Evolutionary conservation across 106 monocot genomes (phyloP).

Genomic region (Dendrobium catenatum): DNA sequence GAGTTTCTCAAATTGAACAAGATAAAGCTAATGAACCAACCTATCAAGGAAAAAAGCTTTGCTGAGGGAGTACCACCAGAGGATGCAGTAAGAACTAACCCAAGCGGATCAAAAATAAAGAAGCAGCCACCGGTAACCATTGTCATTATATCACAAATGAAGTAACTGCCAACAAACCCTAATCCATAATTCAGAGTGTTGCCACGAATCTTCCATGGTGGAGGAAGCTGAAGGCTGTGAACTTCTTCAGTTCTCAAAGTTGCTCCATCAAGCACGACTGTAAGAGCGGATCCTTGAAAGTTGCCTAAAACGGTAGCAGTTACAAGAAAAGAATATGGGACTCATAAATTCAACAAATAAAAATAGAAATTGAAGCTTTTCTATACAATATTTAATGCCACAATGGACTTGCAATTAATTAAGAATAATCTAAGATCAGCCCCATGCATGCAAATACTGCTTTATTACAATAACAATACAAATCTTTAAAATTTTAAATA

Average conservation of each 20-base stretch:
- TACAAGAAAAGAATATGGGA: background rate
- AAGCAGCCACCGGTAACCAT: constrained; percentile 72
- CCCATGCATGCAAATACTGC: background rate
- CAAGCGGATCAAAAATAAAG: constrained; percentile 95
- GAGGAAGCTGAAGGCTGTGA: constrained; percentile 70
- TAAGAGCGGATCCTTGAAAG: constrained; percentile 76
- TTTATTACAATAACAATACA: background rate
- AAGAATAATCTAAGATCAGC: background rate
- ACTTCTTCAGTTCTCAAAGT: constrained; percentile 71
- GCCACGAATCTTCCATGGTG: constrained; percentile 87
- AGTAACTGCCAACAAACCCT: constrained; percentile 78
- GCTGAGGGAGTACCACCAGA: constrained; percentile 56
- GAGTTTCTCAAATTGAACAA: background rate
- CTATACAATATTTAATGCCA: background rate
- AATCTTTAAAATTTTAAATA: background rate
- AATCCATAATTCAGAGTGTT: constrained; percentile 79
- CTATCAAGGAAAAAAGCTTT: constrained; percentile 75
- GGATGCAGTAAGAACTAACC: constrained; percentile 59
- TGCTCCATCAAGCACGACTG: constrained; percentile 71
- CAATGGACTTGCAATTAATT: background rate
- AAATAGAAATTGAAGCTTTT: background rate
- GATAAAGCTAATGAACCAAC: constrained; percentile 17
- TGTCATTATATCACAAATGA: constrained; percentile 72
- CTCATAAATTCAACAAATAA: constrained; percentile 1
- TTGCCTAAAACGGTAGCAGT: constrained; percentile 41